A percentile compares a stretch with the other conserved stretches of the same genome.
Conservation (phyloP, 2,329 filamentous ascomycete genomes). For the Orbilia quercus region DNA sequence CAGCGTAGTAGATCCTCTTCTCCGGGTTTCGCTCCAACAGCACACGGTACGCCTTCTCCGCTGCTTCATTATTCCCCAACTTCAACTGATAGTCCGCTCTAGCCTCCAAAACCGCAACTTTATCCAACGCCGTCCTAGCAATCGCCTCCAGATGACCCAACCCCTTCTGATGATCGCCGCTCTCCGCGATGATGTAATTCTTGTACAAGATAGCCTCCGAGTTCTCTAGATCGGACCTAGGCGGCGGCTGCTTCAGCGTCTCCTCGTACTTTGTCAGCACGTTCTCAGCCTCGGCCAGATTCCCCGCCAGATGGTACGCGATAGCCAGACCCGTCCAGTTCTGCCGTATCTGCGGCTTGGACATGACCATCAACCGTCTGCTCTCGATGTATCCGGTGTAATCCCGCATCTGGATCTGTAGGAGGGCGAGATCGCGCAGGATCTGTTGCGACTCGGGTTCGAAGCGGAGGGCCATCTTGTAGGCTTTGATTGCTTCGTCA, state of each 20-base stretch:
- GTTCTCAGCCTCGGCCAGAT: constrained; percentile 86
- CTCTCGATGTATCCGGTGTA: constrained; percentile 93
- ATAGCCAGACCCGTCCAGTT: constrained; percentile 99
- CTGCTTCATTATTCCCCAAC: constrained; percentile 81
- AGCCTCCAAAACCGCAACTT: constrained; percentile 84
- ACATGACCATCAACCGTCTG: constrained; percentile 85
- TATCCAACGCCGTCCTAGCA: constrained; percentile 82
- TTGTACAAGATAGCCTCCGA: constrained; percentile 96
- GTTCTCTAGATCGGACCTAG: constrained; percentile 82
- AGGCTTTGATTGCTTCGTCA: constrained; percentile 98
- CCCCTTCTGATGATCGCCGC: constrained; percentile 82
- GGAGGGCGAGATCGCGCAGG: constrained; percentile 87
- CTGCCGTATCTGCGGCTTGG: constrained; percentile 81
- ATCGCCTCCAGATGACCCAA: constrained; percentile 85
- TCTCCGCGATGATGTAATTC: constrained; percentile 91
- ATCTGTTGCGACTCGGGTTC: constrained; percentile 97
- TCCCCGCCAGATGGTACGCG: constrained; percentile 89
- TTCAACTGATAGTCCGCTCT: constrained; percentile 85
- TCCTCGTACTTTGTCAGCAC: constrained; percentile 92
- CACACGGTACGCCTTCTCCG: constrained; percentile 80
- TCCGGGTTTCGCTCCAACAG: constrained; percentile 89
- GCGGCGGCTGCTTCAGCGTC: constrained; percentile 79
- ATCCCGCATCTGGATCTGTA: constrained; percentile 97
- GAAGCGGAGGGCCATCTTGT: constrained; percentile 91
- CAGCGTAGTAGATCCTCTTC: constrained; percentile 85